Conservation (phyloP, 163 green algal genomes). For the Prototheca cutis region DNA sequence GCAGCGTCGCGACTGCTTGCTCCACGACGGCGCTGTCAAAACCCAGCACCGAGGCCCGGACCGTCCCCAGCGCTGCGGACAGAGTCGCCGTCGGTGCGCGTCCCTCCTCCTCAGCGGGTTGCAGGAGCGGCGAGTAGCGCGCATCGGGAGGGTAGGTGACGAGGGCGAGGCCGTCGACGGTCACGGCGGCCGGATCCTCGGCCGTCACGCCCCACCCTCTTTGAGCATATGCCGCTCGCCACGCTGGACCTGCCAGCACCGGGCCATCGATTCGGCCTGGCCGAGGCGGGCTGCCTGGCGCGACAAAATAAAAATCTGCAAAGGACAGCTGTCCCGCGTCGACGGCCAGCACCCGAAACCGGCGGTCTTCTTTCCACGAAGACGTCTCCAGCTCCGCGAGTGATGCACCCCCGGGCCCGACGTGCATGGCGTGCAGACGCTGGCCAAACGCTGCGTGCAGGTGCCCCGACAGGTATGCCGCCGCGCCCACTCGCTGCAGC, state of each 20-base stretch:
- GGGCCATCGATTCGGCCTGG: conserved; percentile 1
- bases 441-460: conserved; percentile 59
- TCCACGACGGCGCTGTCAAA: too few species aligned
- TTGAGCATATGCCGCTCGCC: conserved; percentile 7
- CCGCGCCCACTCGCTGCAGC: conserved; percentile 12
- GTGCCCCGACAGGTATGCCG: conserved; percentile 56
- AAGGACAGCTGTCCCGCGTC: conserved; percentile 35
- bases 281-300: conserved; percentile 5
- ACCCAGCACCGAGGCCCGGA: conserved; percentile 31
- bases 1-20: too few species aligned
- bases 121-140: conserved; percentile 27
- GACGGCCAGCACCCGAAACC: conserved; percentile 32
- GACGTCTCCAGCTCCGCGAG: conserved; percentile 51
- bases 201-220: conserved; percentile 24
- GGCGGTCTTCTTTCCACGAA: conserved; percentile 54
- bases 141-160: conserved; percentile 37
- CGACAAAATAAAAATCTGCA: conserved; percentile 25
- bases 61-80: neutral
- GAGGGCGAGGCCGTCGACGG: conserved; percentile 19
- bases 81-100: neutral
- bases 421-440: conserved; percentile 46
- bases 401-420: conserved; percentile 1
- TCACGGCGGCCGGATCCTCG: conserved; percentile 1
- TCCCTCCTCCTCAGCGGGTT: neutral
- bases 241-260: conserved; percentile 4